Base-by-base conservation (phyloP, 441 rosid genomes). In the Cnidoscolus chayamansa region DNA sequence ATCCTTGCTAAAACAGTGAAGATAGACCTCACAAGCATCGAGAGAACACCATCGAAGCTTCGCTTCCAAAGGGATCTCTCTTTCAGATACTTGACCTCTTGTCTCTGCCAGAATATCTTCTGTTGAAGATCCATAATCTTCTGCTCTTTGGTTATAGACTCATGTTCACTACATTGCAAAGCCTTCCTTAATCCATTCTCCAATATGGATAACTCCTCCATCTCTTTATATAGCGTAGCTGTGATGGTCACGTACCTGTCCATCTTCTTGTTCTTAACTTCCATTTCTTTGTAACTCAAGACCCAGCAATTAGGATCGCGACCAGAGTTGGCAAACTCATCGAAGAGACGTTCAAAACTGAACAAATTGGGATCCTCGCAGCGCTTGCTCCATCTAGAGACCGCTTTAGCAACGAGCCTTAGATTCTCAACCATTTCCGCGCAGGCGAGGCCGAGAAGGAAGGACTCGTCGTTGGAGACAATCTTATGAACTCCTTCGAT, bases 21-120 rank as follows among this genome's bases (percentile, higher is more conserved):
- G 65, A 84, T 74, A 5, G 87, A 86, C 77, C 86, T 82, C 0
- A 76, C 90, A 10, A 95, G 89, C 54, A 90, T 79, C 17, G 81
- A 70, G 59, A 85, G 86, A 7, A 82, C 88, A 0, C 80, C 74
- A 74, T 93, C 97, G 74, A 88, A 95, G 85, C 89, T 89, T 80
- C 88, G 86, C 74, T 70, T 86, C 98, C 99, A 95, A 0, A 91
- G 72, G 56, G 99, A 91, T 80, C 90, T 85, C 37, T 89, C 98
- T 81, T 86, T 89, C 0, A 95, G 63, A 77, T 79, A 83, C 88
- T 89, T 95, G 1, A 93, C 90, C 60, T 89, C 94, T 73, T 93
- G 97, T 77, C 79, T 84, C 70, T 88, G 96, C 84, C 89, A 81
- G 72, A 76, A 74, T 31, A 88, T 78, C 80, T 86, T 90, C 50